Percentiles rank a stretch among this genome's conserved stretches.
These are phyloP conservation scores for Eutrema salsugineum DNA, from an alignment of 441 rosid species.

Conservation along the genomic window DNA sequence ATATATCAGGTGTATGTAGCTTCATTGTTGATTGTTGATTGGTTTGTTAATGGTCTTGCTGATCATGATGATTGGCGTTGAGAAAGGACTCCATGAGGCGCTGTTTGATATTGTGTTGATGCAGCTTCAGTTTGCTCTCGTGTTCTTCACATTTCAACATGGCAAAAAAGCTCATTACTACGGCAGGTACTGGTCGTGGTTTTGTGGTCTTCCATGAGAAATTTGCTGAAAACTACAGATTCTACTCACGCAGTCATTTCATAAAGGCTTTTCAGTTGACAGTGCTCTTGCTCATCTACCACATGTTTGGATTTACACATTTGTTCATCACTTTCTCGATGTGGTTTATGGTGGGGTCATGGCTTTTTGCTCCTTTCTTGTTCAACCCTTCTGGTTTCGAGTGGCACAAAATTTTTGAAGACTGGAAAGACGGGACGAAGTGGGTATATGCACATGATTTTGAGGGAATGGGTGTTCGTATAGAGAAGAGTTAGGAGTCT, in stretches of 20 bases:
- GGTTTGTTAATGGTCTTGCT: neutral
- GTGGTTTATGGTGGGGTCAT: neutral
- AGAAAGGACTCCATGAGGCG: neutral
- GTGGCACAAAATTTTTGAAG: neutral
- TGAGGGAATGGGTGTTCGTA: neutral
- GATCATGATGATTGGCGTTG: neutral
- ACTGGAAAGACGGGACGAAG: neutral
- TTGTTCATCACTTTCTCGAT: neutral
- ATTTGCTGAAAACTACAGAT: neutral
- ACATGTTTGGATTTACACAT: neutral
- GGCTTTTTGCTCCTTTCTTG: neutral
- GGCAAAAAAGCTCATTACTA: neutral
- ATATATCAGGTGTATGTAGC: no score
- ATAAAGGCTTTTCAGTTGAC: no score
- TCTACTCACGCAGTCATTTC: neutral
- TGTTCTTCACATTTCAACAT: neutral
- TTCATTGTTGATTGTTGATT: no score
- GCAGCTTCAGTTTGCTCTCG: neutral
- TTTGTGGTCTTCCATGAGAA: neutral
- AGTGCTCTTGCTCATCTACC: neutral
- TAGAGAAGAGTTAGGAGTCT: neutral
- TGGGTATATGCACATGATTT: neutral
- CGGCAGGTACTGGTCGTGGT: neutral
- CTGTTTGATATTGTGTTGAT: neutral
- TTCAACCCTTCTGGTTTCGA: neutral